Percentiles rank a stretch among this genome's conserved stretches.
Evolutionary conservation across 257 asterid species (phyloP).

Genomic region (Sherardia arvensis): DNA sequence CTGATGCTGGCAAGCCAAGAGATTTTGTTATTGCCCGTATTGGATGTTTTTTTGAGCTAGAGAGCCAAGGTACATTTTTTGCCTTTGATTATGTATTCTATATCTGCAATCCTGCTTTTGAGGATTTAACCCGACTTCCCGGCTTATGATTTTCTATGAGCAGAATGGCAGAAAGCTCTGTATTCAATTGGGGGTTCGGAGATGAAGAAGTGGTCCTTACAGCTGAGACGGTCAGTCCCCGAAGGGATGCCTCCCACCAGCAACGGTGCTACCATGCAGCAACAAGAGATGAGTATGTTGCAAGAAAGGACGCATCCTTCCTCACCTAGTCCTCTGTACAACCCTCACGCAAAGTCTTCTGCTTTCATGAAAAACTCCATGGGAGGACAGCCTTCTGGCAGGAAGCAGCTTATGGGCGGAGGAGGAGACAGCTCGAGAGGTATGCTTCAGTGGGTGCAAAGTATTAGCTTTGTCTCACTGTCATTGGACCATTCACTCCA

Average conservation of each 20-base stretch:
- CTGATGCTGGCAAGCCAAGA: slow-evolving; percentile 78
- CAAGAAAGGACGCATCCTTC: slow-evolving; percentile 69
- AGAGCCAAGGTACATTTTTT: slow-evolving; percentile 70
- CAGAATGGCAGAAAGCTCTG: slow-evolving; percentile 99
- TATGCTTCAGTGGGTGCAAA: slow-evolving; percentile 90
- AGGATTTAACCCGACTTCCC: slow-evolving; percentile 12
- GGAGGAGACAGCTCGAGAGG: slow-evolving; percentile 87
- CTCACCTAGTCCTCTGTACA: slow-evolving; percentile 60
- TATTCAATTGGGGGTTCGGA: slow-evolving; percentile 92
- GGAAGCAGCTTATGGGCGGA: slow-evolving; percentile 81
- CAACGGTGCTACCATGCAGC: slow-evolving; percentile 81
- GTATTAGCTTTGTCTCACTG: slow-evolving; percentile 83
- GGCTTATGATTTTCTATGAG: slow-evolving; percentile 11
- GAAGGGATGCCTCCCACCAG: slow-evolving; percentile 79
- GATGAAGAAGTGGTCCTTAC: slow-evolving; percentile 95
- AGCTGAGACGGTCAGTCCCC: slow-evolving; percentile 78
- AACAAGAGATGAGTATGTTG: slow-evolving; percentile 73
- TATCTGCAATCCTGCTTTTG: neutral
- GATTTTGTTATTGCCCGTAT: slow-evolving; percentile 87
- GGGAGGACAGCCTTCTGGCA: slow-evolving; percentile 71
- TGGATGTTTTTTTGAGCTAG: slow-evolving; percentile 98
- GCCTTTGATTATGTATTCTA: neutral
- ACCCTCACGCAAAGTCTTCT: slow-evolving; percentile 69
- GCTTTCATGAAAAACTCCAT: slow-evolving; percentile 70
- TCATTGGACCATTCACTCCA: slow-evolving; percentile 90